Evolutionary conservation across 192 early-diverging fungal genomes (phyloP).

Genomic region (Backusella psychrophila): DNA sequence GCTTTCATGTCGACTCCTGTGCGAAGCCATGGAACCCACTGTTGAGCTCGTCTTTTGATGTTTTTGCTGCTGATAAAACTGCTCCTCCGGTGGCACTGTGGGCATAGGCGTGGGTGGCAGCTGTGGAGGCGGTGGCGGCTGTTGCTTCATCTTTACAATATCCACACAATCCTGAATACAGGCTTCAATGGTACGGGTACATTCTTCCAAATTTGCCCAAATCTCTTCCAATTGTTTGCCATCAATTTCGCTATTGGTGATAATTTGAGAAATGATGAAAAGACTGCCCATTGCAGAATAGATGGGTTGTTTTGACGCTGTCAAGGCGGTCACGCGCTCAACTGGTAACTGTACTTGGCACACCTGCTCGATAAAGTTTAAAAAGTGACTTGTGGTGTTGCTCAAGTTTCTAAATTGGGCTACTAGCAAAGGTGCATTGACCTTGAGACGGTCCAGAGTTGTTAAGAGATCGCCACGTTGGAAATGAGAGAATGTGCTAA

Average conservation of each 20-base stretch:
- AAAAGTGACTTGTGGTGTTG: conserved; percentile 28
- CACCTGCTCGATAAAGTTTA: conserved; percentile 16
- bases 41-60: background rate
- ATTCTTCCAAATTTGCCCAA: background rate
- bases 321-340: background rate
- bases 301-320: conserved; percentile 19
- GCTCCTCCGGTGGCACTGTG: background rate
- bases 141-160: background rate
- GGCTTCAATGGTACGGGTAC: background rate
- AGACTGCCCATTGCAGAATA: conserved; percentile 25
- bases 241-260: conserved; percentile 18
- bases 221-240: background rate
- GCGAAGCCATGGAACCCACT: background rate
- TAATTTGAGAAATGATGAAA: conserved; percentile 25
- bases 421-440: conserved; percentile 16
- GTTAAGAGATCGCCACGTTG: background rate
- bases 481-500: conserved; percentile 5
- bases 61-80: background rate
- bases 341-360: background rate
- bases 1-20: background rate
- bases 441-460: conserved; percentile 13
- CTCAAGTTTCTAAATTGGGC: conserved; percentile 35
- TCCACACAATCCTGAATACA: background rate
- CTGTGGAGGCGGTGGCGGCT: background rate
- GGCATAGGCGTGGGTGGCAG: background rate